Evolutionary conservation across 2,329 filamentous ascomycete genomes (phyloP), one percentile per base, ranked within the genome.

Genomic region (Botrytis hyacinthi): DNA sequence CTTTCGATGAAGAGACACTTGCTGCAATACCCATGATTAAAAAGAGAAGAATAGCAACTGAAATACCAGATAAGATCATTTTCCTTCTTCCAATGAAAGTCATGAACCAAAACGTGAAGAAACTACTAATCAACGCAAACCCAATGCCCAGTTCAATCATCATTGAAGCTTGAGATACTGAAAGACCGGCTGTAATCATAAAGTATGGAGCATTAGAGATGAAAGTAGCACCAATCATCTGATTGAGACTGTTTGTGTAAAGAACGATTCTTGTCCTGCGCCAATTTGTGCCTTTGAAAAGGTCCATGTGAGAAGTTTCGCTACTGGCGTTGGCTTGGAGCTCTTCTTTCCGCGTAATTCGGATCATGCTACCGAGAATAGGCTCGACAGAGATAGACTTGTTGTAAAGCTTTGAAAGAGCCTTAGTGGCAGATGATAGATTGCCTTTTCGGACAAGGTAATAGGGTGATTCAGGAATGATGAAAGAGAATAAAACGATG

Each of bases 91-190:
- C 51, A 16, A 70, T 22, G 20, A 70, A 70, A 29, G 37, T 70
- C 51, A 70, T 70, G n/a, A 70, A 70, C 67, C 51, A 59, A 54
- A 70, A 70, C 22, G 37, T 70, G 32, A 46, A 70, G 40, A 70
- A 44, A 44, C 51, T 70, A 32, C 48, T 44, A 59, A 70, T 70
- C 48, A 70, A 32, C 16, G 67, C 67, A 22, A 70, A 70, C 4
- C 67, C 51, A 29, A 70, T 70, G 8, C 67, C 32, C 54, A 70
- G 16, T 29, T 70, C 51, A n/a, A 70, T 46, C 37, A 70, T 70
- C 67, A 70, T 70, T 9, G 67, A 70, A 26, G 46, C 22, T 51
- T 51, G 46, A 5, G 46, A 26, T 5, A 22, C 26, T 12, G 46
- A 51, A 12, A n/a, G 51, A 20, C 67, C 51, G 10, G 67, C 67